Evolutionary conservation across 306 rosid genomes (phyloP), one percentile per base, ranked within the genome.

Genomic region (Vigna reflexopilosa): DNA sequence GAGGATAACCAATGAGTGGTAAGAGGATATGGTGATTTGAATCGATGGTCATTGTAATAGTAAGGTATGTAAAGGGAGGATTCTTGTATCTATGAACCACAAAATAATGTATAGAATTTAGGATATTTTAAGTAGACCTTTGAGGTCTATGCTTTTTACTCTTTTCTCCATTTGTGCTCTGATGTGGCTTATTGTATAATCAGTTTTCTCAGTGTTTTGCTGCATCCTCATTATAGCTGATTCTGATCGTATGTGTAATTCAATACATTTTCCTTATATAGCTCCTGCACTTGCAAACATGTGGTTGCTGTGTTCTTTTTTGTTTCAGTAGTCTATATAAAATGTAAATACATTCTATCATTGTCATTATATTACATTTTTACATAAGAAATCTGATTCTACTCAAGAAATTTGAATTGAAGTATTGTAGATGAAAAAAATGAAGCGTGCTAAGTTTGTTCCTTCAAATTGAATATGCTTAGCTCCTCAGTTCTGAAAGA

Each of bases 171-270:
- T 34, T 26, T 20, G 76, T 14, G 20, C 50, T 51, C 30, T 83
- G 78, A 82, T 70, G 86, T 51, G 75, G 79, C 78, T 80, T 81
- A 22, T 73, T 89, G 82, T 87, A 72, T 81, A 83, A 85, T 78
- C 80, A 44, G 73, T 80, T 62, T 45, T 59, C 74, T 76, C 68
- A 32, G 80, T 64, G 55, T 68, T 28, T 65, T 76, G 81, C 38
- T 69, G 84, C 88, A 80, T 80, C 83, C 79, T 67, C 49, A 72
- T 57, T 73, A 72, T 54, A 75, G 83, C 83, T 72, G 77, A 78
- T 87, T 75, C 62, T 58, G 54, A 78, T 62, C 50, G 44, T 66
- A 17, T 67, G 10, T 38, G 19, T 68, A 65, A 65, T 65, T 59
- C 19, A 48, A 45, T 64, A 68, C 45, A 38, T 38, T 17, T 44